These are phyloP conservation scores for Yamadazyma spencermartinsiae DNA, from an alignment of 1,139 yeast species.

Conservation along the genomic window DNA sequence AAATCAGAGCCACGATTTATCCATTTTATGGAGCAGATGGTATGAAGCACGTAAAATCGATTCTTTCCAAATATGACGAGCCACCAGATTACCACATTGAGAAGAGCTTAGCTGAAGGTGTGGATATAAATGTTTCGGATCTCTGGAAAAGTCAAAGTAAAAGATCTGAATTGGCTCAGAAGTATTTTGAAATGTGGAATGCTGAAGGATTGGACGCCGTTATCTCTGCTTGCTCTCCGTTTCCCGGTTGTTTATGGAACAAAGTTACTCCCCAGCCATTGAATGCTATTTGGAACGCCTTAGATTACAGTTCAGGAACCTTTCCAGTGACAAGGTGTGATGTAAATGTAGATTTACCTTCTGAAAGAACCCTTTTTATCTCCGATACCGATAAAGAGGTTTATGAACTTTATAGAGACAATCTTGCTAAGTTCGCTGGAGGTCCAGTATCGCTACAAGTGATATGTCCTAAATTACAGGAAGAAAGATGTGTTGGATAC, in stretches of 20 bases:
- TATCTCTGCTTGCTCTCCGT: conserved; percentile 14
- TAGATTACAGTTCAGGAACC: conserved; percentile 15
- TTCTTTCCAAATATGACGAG: conserved; percentile 11
- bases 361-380: conserved; percentile 7
- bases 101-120: conserved; percentile 5
- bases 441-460: conserved; percentile 17
- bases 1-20: conserved; percentile 15
- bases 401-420: conserved; percentile 9
- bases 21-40: conserved; percentile 17
- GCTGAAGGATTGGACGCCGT: conserved; percentile 10
- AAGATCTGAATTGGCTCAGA: conserved; percentile 12
- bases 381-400: conserved; percentile 12
- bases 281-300: conserved; percentile 16
- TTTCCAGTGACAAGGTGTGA: conserved; percentile 18
- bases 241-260: conserved; percentile 14
- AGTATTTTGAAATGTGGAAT: conserved; percentile 13
- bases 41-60: conserved; percentile 14
- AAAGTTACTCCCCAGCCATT: conserved; percentile 15
- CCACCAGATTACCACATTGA: conserved; percentile 14
- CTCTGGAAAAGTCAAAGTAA: conserved; percentile 14
- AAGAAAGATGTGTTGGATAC: conserved; percentile 13
- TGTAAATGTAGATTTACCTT: conserved; percentile 9
- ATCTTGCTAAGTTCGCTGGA: conserved; percentile 12
- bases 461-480: conserved; percentile 14
- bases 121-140: conserved; percentile 13